Percentiles rank a stretch among this genome's conserved stretches.
Conservation (phyloP, 2,329 filamentous ascomycete species). For the Fusarium bulbicola region DNA sequence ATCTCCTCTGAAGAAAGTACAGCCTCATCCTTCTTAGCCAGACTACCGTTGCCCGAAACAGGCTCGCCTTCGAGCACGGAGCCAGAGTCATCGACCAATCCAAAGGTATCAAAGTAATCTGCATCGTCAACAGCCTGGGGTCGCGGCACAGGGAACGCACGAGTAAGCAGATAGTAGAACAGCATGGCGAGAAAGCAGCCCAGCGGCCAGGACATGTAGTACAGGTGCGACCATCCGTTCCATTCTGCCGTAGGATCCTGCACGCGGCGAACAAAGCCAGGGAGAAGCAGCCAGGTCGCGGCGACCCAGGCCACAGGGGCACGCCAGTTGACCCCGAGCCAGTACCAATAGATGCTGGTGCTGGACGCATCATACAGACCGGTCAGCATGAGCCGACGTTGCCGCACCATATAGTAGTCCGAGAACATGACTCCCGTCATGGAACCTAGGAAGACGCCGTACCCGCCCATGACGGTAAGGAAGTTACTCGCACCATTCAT, state of each 20-base stretch:
- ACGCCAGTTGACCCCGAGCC: not conserved
- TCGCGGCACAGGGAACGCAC: not conserved
- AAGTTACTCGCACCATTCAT: not conserved
- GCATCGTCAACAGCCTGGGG: not conserved
- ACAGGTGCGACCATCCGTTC: not conserved
- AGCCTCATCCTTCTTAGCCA: not conserved
- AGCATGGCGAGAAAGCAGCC: not conserved
- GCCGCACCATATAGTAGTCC: not conserved
- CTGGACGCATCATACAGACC: not conserved
- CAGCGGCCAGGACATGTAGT: not conserved
- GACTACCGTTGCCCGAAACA: not conserved
- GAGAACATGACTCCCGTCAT: not conserved
- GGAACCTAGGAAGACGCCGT: not conserved
- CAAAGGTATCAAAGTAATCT: not conserved
- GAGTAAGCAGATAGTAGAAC: not conserved
- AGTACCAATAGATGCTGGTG: not conserved
- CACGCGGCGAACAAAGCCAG: not conserved
- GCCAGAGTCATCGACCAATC: not conserved
- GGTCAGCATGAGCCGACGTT: not conserved
- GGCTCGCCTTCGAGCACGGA: not conserved
- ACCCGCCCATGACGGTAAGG: not conserved
- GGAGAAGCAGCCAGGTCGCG: not conserved
- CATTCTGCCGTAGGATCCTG: not conserved
- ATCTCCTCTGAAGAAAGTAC: not conserved
- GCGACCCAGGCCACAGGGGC: not conserved